Evolutionary conservation across 208 protist species (phyloP).

Genomic region (Phytomonas francai): DNA sequence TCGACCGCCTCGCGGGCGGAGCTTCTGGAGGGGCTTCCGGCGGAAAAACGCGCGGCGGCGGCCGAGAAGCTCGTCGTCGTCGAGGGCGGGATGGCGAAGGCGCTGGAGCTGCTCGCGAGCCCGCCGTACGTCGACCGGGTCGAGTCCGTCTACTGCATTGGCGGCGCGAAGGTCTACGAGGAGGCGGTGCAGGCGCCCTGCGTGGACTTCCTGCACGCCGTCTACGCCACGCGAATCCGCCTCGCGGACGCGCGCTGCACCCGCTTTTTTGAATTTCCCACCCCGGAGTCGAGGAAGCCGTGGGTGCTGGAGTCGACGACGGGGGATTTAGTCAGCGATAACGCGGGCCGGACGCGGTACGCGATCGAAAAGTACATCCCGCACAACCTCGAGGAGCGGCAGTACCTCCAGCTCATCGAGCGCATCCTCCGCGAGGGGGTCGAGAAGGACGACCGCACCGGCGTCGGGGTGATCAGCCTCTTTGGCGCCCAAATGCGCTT

Average conservation of each 20-base stretch:
- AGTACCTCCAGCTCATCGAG: constrained; percentile 89
- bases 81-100: constrained; percentile 48
- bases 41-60: constrained; percentile 34
- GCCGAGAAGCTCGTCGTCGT: constrained; percentile 19
- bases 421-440: constrained; percentile 69
- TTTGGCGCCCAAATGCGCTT: constrained; percentile 98
- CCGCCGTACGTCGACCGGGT: constrained; percentile 47
- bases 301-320: neutral
- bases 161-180: constrained; percentile 82
- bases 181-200: constrained; percentile 61
- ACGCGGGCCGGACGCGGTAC: constrained; percentile 38
- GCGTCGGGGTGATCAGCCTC: constrained; percentile 90
- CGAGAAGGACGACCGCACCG: constrained; percentile 93
- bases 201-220: constrained; percentile 44
- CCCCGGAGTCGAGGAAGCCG: constrained; percentile 5
- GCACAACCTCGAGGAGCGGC: constrained; percentile 84
- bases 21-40: constrained; percentile 32
- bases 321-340: neutral
- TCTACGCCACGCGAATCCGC: constrained; percentile 68
- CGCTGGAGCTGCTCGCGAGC: constrained; percentile 41
- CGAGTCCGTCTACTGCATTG: constrained; percentile 91
- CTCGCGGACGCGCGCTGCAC: constrained; percentile 30
- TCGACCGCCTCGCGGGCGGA: constrained; percentile 32
- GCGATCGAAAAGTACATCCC: constrained; percentile 68
- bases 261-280: constrained; percentile 54